phyloP scores from a whole-genome alignment of 805 yeast genomes.

The Jamesozyma jinghongensis region DNA sequence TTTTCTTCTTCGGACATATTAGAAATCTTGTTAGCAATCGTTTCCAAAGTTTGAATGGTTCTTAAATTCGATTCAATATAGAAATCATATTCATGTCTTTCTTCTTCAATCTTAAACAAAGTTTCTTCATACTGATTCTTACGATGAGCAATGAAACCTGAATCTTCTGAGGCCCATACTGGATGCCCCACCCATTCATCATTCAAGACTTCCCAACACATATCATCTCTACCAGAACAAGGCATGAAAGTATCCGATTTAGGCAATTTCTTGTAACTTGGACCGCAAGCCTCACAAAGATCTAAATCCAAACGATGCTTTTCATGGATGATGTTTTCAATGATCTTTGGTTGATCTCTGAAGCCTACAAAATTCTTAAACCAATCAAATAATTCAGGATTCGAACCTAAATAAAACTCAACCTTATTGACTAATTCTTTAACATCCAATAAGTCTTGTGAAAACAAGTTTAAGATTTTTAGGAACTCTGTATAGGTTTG shows the following conservation, averaged over 20 bases:
- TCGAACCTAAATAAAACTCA: conserved; percentile 75
- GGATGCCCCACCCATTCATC: conserved; percentile 99
- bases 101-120: conserved; percentile 90
- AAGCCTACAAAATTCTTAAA: conserved; percentile 86
- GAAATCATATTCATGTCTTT: conserved; percentile 93
- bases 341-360: conserved; percentile 73
- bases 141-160: conserved; percentile 97
- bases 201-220: conserved; percentile 98
- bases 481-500: conserved; percentile 88
- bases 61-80: conserved; percentile 91
- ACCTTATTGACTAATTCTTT: conserved; percentile 73
- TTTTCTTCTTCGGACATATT: conserved; percentile 90
- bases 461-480: conserved; percentile 75
- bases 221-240: conserved; percentile 95
- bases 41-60: conserved; percentile 91
- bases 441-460: conserved; percentile 85
- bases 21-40: conserved; percentile 87
- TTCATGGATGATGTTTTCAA: conserved; percentile 78
- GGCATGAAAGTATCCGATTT: conserved; percentile 94
- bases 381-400: conserved; percentile 77
- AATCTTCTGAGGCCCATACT: conserved; percentile 99
- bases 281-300: conserved; percentile 89
- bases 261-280: conserved; percentile 87
- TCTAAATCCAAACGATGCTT: conserved; percentile 87
- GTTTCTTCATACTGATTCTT: conserved; percentile 97